Base-by-base conservation (phyloP, 306 rosid genomes). In the Dalbergia cultrata region DNA sequence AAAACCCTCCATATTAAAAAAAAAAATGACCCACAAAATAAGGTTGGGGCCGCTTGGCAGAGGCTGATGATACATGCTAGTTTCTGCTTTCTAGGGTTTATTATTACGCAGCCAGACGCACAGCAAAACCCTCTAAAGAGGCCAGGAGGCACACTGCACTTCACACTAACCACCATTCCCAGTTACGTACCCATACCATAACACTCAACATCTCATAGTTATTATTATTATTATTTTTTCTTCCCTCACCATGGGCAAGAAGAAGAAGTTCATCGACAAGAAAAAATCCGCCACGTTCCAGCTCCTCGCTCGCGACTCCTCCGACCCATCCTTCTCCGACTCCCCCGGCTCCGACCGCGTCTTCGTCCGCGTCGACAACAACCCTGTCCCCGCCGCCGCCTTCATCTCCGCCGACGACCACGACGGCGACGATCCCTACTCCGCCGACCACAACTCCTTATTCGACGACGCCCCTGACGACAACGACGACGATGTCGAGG, bases 201-300 rank as follows among this genome's bases (percentile, higher is more conserved):
- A 37, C 41, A 7, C 8, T 37, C 41, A 37, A 37, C 0, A 37
- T 37, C 41, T 37, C 41, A 37, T 26, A 26, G 31, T 26, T 26
- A 26, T 26, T 26, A 26, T 26, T 26, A 7, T 37, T 37, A 3
- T 37, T 37, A 3, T 37, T 7, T 37, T 7, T 37, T 7, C 7
- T 7, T 37, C 41, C 7, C n/a, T 17, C 26, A 54, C 21, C 22
- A 54, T 54, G 60, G 60, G 60, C 76, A 89, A 63, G 78, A 90
- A 63, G 78, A 90, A 92, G 92, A 89, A 92, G 72, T 95, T 93
- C 80, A 87, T 95, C 58, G 92, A 95, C 88, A 92, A 90, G 87
- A 95, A 91, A 34, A 95, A 81, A 14, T 81, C 99, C 0, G 88
- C 87, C 0, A 95, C 97, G 0, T 95, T 91, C 84, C 95, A 91